Evolutionary conservation across 1,139 yeast species (phyloP).

Genomic region (Casaregolazyma suthepensis): DNA sequence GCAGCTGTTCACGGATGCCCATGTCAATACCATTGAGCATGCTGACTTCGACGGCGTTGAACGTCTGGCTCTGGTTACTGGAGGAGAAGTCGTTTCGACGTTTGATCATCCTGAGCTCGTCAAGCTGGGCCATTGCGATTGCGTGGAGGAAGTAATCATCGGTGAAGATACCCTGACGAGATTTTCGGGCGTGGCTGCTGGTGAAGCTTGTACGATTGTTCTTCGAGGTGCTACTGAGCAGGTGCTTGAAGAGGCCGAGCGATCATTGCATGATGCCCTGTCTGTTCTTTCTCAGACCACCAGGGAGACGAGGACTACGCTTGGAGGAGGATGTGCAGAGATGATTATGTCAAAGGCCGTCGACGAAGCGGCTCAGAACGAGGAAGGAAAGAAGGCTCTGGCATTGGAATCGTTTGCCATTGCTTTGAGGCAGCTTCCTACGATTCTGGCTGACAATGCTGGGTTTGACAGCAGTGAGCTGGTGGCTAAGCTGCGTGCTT

Average conservation of each 20-base stretch:
- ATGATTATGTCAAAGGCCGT: slow-evolving; percentile 98
- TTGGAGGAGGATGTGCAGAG: slow-evolving; percentile 98
- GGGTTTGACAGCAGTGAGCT: slow-evolving; percentile 93
- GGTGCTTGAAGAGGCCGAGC: slow-evolving; percentile 92
- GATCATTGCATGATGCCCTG: slow-evolving; percentile 94
- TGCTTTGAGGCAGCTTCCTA: slow-evolving; percentile 92
- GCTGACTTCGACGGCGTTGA: slow-evolving; percentile 99
- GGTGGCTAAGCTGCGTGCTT: slow-evolving; percentile 83
- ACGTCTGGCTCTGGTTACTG: slow-evolving; percentile 91
- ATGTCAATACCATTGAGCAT: slow-evolving; percentile 90
- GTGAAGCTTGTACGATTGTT: slow-evolving; percentile 95
- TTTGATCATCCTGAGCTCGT: slow-evolving; percentile 88
- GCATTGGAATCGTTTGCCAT: slow-evolving; percentile 94
- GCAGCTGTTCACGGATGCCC: slow-evolving; percentile 81
- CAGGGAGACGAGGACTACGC: slow-evolving; percentile 84
- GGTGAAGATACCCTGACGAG: slow-evolving; percentile 85
- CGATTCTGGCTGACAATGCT: slow-evolving; percentile 93
- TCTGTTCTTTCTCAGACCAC: slow-evolving; percentile 95
- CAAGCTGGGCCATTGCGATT: slow-evolving; percentile 80
- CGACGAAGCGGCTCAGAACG: slow-evolving; percentile 89
- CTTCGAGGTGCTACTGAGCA: slow-evolving; percentile 97
- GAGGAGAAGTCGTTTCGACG: slow-evolving; percentile 97
- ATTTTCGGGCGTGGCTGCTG: slow-evolving; percentile 91
- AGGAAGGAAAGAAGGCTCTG: slow-evolving; percentile 85
- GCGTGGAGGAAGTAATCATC: slow-evolving; percentile 83